Conservation (phyloP, 306 rosid species). For the Casuarina equisetifolia region DNA sequence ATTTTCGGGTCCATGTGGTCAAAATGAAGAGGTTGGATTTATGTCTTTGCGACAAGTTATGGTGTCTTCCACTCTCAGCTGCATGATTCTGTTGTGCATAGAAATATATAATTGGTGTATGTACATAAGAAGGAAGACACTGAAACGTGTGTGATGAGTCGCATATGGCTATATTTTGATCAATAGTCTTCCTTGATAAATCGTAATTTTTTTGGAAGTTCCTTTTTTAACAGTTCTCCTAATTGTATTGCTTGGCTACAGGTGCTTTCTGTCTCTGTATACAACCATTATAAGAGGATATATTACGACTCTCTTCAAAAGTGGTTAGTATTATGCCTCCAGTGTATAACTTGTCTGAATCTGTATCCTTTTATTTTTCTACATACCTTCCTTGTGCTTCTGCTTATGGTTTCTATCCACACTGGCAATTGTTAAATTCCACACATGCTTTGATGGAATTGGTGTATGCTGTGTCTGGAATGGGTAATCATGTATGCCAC, state of each 20-base stretch:
- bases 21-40: background rate
- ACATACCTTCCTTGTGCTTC: background rate
- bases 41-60: too few species aligned
- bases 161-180: background rate
- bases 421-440: background rate
- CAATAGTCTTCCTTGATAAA: background rate
- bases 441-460: background rate
- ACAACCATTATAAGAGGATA: constrained; percentile 93
- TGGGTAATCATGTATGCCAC: background rate
- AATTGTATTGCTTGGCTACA: constrained; percentile 30
- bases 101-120: background rate
- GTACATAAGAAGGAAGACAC: background rate
- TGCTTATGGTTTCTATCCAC: background rate
- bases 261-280: constrained; percentile 97
- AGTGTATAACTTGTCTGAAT: background rate
- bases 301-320: constrained; percentile 56
- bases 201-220: background rate
- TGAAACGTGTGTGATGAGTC: background rate
- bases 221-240: background rate
- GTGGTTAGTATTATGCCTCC: constrained; percentile 55
- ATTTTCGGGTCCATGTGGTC: background rate
- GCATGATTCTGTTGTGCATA: too few species aligned
- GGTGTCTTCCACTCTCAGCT: too few species aligned
- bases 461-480: background rate
- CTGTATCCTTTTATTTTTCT: background rate